Conservation (phyloP, 192 early-diverging fungal genomes). For the Backusella mclennaniae region DNA sequence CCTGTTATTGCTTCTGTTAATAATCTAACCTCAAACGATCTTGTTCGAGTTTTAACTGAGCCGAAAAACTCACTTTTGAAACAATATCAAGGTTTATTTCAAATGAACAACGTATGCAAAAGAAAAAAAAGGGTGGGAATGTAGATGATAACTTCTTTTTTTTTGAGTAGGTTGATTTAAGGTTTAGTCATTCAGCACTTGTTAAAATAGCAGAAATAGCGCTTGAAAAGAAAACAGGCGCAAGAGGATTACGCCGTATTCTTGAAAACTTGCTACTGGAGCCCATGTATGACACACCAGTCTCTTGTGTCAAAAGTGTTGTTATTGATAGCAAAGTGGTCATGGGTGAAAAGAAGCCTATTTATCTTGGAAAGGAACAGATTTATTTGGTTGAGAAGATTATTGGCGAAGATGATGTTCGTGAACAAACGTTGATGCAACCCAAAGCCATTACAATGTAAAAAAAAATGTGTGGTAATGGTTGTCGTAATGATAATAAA, state of each 20-base stretch:
- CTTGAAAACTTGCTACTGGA: conserved; percentile 74
- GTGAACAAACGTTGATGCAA: background rate
- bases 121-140: no score
- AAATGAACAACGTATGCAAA: conserved; percentile 42
- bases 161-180: conserved; percentile 52
- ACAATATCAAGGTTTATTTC: conserved; percentile 79
- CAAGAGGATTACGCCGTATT: conserved; percentile 80
- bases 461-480: background rate
- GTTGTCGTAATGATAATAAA: background rate
- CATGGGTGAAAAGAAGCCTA: conserved; percentile 55
- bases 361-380: conserved; percentile 58
- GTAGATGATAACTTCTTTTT: no score
- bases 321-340: conserved; percentile 70
- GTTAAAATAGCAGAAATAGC: conserved; percentile 72
- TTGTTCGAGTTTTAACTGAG: conserved; percentile 77
- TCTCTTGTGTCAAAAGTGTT: conserved; percentile 69
- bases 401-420: conserved; percentile 19
- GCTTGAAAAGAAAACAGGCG: conserved; percentile 80
- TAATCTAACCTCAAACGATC: conserved; percentile 59
- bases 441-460: background rate
- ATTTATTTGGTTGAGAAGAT: conserved; percentile 13
- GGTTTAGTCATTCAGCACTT: conserved; percentile 69
- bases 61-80: conserved; percentile 80
- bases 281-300: conserved; percentile 80
- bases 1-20: conserved; percentile 79